Conservation (phyloP, 352 stramenopile genomes). For the Phytophthora pluvialis region DNA sequence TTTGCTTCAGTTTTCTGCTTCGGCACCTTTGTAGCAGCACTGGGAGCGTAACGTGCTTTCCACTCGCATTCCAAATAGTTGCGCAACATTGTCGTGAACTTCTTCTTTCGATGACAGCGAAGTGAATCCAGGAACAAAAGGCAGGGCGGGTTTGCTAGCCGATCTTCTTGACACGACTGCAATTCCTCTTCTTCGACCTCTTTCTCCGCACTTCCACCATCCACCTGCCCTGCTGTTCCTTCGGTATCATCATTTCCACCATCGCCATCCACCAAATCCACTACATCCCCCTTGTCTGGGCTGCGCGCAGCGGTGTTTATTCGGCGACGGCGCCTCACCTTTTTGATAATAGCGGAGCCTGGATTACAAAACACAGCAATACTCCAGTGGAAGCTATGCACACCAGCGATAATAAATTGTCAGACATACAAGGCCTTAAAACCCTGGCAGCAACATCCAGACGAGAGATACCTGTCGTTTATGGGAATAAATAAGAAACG, state of each 20-base stretch:
- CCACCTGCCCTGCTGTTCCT: neutral
- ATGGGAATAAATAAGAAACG: conserved; percentile 91
- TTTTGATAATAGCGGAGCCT: conserved; percentile 67
- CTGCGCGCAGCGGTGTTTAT: neutral
- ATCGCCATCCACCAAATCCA: conserved; percentile 44
- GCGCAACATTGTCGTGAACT: conserved; percentile 80
- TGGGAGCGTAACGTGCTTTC: conserved; percentile 39
- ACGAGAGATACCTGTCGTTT: conserved; percentile 72
- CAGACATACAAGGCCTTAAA: neutral
- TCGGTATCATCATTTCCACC: neutral
- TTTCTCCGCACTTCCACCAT: conserved; percentile 24
- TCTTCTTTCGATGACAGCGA: conserved; percentile 92
- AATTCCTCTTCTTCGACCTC: conserved; percentile 63
- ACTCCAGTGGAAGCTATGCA: conserved; percentile 89
- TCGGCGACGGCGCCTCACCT: conserved; percentile 11
- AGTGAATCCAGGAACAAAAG: conserved; percentile 96
- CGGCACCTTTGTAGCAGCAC: conserved; percentile 3
- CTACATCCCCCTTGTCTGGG: conserved; percentile 25
- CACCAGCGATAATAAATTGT: neutral
- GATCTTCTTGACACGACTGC: conserved; percentile 38
- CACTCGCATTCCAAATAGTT: conserved; percentile 91
- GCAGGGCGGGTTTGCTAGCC: conserved; percentile 62
- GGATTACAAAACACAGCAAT: conserved; percentile 88
- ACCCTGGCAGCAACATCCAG: neutral
- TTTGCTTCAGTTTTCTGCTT: conserved; percentile 6